phyloP scores from a whole-genome alignment of 164 flowering plant genomes.

The Platanus orientalis region DNA sequence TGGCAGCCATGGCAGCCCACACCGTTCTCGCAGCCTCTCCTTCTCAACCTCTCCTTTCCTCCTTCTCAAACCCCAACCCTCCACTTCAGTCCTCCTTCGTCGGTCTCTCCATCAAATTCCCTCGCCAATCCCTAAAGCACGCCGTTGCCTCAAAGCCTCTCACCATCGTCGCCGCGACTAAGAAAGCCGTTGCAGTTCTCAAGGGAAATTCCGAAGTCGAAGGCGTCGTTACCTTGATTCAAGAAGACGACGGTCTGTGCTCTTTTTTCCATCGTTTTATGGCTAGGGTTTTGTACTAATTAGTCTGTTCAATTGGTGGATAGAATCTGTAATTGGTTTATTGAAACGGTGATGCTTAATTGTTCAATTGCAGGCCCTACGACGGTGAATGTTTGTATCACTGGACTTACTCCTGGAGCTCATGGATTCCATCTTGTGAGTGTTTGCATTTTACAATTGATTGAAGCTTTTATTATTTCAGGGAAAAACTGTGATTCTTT shows the following conservation, averaged over 20 bases:
- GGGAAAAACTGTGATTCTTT: neutral
- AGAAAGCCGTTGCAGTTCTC: slow-evolving; percentile 89
- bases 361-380: slow-evolving; percentile 57
- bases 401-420: slow-evolving; percentile 77
- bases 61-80: slow-evolving; percentile 17
- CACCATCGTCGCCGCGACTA: slow-evolving; percentile 53
- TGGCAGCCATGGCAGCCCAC: slow-evolving; percentile 44
- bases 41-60: slow-evolving; percentile 16
- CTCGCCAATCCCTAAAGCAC: slow-evolving; percentile 18
- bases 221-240: slow-evolving; percentile 77
- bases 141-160: slow-evolving; percentile 26
- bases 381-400: slow-evolving; percentile 51
- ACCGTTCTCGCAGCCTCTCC: slow-evolving; percentile 29
- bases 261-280: no score
- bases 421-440: slow-evolving; percentile 89
- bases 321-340: no score
- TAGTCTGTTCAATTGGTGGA: no score
- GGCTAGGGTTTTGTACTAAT: no score
- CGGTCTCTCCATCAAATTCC: slow-evolving; percentile 32
- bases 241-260: slow-evolving; percentile 63
- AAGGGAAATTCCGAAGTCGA: slow-evolving; percentile 74
- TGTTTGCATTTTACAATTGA: neutral
- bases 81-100: slow-evolving; percentile 34
- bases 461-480: neutral
- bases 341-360: no score